A percentile compares a stretch with the other conserved stretches of the same genome.
phyloP scores from a whole-genome alignment of 345 rosid genomes.

The Reutealis trisperma region DNA sequence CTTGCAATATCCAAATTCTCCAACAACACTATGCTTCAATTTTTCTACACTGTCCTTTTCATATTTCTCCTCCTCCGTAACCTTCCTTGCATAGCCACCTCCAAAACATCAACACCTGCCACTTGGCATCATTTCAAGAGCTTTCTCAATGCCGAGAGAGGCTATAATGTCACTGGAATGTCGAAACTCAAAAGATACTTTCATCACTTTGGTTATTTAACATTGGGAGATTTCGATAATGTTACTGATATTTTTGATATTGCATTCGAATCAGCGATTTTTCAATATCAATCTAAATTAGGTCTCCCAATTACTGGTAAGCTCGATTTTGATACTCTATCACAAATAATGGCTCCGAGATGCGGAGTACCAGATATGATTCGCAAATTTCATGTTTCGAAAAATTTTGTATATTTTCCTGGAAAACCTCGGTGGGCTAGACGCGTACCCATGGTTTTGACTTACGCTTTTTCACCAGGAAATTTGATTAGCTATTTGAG shows the following conservation, averaged over 20 bases:
- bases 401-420: constrained; percentile 50
- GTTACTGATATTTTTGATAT: constrained; percentile 28
- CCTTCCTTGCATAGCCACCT: constrained; percentile 27
- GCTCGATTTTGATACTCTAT: constrained; percentile 52
- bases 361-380: constrained; percentile 55
- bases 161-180: constrained; percentile 29
- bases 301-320: constrained; percentile 54
- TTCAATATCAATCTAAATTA: constrained; percentile 47
- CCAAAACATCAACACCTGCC: constrained; percentile 13
- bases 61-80: constrained; percentile 30
- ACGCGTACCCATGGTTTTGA: constrained; percentile 51
- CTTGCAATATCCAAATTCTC: not conserved
- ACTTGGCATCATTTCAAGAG: constrained; percentile 19
- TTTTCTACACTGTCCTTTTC: constrained; percentile 29
- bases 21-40: constrained; percentile 23
- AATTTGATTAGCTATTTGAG: constrained; percentile 46
- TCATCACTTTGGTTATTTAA: constrained; percentile 53
- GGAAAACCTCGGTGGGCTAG: constrained; percentile 74
- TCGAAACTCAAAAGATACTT: constrained; percentile 54
- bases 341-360: constrained; percentile 49
- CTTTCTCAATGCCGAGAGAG: constrained; percentile 22
- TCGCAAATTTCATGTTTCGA: constrained; percentile 31
- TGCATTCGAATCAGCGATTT: constrained; percentile 40
- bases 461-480: constrained; percentile 68
- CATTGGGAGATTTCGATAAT: constrained; percentile 12